phyloP scores from a whole-genome alignment of 2,329 filamentous ascomycete species.

The Aspergillus sp. region DNA sequence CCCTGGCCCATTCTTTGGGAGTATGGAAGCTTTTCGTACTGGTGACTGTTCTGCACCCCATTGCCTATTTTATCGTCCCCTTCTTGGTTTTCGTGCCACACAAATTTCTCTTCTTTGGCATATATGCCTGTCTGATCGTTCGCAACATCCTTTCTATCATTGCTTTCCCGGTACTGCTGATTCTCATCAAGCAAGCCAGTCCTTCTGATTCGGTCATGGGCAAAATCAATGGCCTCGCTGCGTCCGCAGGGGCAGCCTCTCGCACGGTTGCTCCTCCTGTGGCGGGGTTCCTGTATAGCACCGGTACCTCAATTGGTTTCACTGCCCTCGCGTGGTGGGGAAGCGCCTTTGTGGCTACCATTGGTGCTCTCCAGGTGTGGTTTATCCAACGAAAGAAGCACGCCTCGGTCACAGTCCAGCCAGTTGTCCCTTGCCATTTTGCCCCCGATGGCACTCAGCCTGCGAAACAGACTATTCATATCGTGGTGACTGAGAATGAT shows the following conservation, averaged over 20 bases:
- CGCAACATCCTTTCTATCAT: conserved; percentile 67
- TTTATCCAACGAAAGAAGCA: conserved; percentile 49
- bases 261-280: conserved; percentile 66
- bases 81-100: conserved; percentile 59
- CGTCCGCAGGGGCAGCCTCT: conserved; percentile 65
- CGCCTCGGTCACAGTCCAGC: conserved; percentile 33
- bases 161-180: conserved; percentile 63
- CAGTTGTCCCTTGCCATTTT: conserved; percentile 26
- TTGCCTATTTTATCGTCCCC: conserved; percentile 65
- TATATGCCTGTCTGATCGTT: conserved; percentile 61
- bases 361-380: conserved; percentile 54
- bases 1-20: conserved; percentile 59
- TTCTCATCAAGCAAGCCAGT: conserved; percentile 68
- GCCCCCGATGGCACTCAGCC: conserved; percentile 10
- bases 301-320: conserved; percentile 53
- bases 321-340: conserved; percentile 62
- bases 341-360: conserved; percentile 51
- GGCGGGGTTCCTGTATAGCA: conserved; percentile 62
- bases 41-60: conserved; percentile 62
- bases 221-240: conserved; percentile 68
- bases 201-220: conserved; percentile 60
- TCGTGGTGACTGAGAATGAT: conserved; percentile 24
- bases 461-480: conserved; percentile 21
- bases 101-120: conserved; percentile 52
- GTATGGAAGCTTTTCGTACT: conserved; percentile 63